Evolutionary conservation across 108 stramenopile species (phyloP).

Genomic region (Skeletonema costatum): DNA sequence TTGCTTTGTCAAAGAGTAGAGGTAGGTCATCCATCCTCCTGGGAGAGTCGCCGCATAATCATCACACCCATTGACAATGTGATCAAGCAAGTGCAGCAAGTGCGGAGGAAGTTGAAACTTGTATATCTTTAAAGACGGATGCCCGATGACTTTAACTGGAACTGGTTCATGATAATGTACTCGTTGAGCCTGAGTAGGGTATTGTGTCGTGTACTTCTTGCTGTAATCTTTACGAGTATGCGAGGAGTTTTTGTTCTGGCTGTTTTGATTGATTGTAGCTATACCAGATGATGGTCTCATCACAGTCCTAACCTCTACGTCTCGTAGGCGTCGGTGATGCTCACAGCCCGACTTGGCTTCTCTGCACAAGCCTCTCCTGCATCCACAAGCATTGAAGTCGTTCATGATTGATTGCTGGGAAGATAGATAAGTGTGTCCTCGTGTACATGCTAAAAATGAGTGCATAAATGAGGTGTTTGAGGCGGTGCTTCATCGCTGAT

Average conservation of each 20-base stretch:
- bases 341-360: background rate
- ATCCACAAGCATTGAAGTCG: conserved; percentile 4
- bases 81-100: conserved; percentile 51
- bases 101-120: conserved; percentile 56
- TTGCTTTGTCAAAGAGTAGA: conserved; percentile 80
- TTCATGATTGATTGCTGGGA: too few species aligned
- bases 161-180: conserved; percentile 1
- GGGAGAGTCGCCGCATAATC: conserved; percentile 42
- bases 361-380: conserved; percentile 14
- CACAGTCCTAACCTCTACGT: background rate
- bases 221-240: background rate
- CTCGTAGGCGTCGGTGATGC: background rate
- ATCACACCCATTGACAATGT: conserved; percentile 61
- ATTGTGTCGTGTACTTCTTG: background rate
- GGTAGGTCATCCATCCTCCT: conserved; percentile 67
- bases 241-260: background rate
- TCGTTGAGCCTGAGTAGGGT: conserved; percentile 29
- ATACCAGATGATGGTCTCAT: too few species aligned
- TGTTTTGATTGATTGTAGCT: background rate
- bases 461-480: background rate
- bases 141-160: too few species aligned
- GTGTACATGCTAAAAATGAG: background rate
- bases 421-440: too few species aligned
- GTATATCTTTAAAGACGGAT: conserved; percentile 59
- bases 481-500: background rate